A percentile compares a stretch with the other conserved stretches of the same genome.
phyloP scores from a whole-genome alignment of 2,329 filamentous ascomycete species.

The Xylariomycetidae sp. region DNA sequence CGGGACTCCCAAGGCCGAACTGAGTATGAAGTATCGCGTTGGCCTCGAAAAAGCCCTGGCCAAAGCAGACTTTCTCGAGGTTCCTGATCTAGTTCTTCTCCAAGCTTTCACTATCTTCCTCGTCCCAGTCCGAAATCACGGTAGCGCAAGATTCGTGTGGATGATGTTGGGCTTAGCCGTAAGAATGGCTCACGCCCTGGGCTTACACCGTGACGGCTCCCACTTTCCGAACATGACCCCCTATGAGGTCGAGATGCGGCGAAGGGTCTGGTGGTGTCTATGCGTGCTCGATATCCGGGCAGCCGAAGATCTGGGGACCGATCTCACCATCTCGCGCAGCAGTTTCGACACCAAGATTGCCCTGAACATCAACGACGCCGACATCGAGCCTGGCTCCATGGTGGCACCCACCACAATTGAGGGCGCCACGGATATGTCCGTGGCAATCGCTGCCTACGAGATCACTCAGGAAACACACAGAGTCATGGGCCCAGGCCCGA shows the following conservation, averaged over 20 bases:
- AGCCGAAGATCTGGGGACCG: slow-evolving; percentile 57
- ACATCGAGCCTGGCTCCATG: slow-evolving; percentile 32
- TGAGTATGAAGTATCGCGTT: slow-evolving; percentile 33
- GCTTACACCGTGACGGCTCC: slow-evolving; percentile 52
- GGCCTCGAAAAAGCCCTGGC: slow-evolving; percentile 42
- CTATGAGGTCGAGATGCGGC: slow-evolving; percentile 55
- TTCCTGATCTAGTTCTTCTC: slow-evolving; percentile 42
- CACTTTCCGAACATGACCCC: slow-evolving; percentile 46
- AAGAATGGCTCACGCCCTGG: slow-evolving; percentile 53
- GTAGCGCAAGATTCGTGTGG: slow-evolving; percentile 41
- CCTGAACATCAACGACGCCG: slow-evolving; percentile 41
- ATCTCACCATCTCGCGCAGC: slow-evolving; percentile 51
- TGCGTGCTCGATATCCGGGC: slow-evolving; percentile 54
- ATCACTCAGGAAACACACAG: slow-evolving; percentile 30
- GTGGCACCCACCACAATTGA: slow-evolving; percentile 29
- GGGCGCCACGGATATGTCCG: slow-evolving; percentile 41
- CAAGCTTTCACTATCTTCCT: slow-evolving; percentile 48
- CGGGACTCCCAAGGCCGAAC: slow-evolving; percentile 30
- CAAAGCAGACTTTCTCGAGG: slow-evolving; percentile 42
- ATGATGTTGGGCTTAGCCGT: slow-evolving; percentile 53
- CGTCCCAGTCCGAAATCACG: slow-evolving; percentile 42
- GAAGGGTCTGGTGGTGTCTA: slow-evolving; percentile 55
- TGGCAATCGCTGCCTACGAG: slow-evolving; percentile 32
- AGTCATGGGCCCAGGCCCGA: slow-evolving; percentile 28
- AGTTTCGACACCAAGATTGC: slow-evolving; percentile 53